A percentile compares a stretch with the other conserved stretches of the same genome.
These are phyloP conservation scores for Pythium aphanidermatum DNA, from an alignment of 352 stramenopile genomes.

Conservation along the genomic window DNA sequence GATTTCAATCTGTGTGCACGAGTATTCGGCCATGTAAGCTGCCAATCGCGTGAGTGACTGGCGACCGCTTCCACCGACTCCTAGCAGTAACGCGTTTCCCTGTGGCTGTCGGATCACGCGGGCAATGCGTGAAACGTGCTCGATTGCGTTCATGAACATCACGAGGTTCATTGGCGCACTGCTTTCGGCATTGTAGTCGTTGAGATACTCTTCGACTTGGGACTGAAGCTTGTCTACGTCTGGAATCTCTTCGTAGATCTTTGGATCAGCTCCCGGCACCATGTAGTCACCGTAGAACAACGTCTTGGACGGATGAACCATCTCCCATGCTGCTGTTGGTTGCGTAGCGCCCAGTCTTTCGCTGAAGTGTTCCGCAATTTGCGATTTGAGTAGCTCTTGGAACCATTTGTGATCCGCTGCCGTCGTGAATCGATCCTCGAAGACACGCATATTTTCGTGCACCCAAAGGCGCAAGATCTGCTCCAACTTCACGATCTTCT, in stretches of 20 bases:
- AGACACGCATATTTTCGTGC: slow-evolving; percentile 84
- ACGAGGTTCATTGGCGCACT: slow-evolving; percentile 85
- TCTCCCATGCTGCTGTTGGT: slow-evolving; percentile 36
- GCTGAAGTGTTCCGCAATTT: slow-evolving; percentile 52
- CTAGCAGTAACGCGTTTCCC: slow-evolving; percentile 90
- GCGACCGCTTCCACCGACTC: slow-evolving; percentile 89
- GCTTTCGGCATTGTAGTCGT: slow-evolving; percentile 86
- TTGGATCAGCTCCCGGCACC: slow-evolving; percentile 86
- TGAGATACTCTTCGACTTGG: slow-evolving; percentile 82
- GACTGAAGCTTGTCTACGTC: slow-evolving; percentile 80
- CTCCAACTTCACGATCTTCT: slow-evolving; percentile 64
- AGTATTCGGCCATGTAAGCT: slow-evolving; percentile 91
- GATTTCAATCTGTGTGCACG: slow-evolving; percentile 93
- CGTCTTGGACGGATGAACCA: slow-evolving; percentile 46
- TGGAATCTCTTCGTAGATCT: slow-evolving; percentile 88
- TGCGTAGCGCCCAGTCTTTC: slow-evolving; percentile 28
- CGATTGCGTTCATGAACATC: slow-evolving; percentile 87
- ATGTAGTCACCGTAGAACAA: slow-evolving; percentile 93
- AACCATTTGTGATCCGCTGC: slow-evolving; percentile 74
- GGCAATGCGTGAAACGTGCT: slow-evolving; percentile 81
- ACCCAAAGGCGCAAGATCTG: slow-evolving; percentile 72
- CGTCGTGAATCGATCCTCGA: slow-evolving; percentile 84
- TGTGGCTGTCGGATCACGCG: slow-evolving; percentile 79
- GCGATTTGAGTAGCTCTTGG: slow-evolving; percentile 50
- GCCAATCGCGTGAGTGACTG: slow-evolving; percentile 89